Base-by-base conservation (phyloP, 768 basidiomycete species). In the Rhodosporidiobolus sp. region DNA sequence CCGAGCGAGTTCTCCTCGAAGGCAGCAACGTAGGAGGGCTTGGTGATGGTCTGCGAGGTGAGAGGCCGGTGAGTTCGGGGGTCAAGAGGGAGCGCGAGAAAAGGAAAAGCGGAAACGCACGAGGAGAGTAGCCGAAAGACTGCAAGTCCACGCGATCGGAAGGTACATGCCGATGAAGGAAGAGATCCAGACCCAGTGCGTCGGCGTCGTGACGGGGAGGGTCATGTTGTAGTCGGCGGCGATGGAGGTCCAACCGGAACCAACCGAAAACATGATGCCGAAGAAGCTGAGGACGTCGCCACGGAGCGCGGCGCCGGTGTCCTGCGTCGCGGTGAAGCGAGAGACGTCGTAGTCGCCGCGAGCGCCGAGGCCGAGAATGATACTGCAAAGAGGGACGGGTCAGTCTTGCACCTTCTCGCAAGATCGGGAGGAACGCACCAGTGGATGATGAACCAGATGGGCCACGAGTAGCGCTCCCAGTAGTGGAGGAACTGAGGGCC, bases 401-500 rank as follows among this genome's bases (percentile, higher is more conserved):
- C 49, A 50, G 9, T 26, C 19, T 20, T 17, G 26, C 49, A 20
- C 5, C 9, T 50, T 7, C 7, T 43, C 38, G 7, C 8, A 26
- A 50, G 49, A 50, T 9, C 17, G 49, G 49, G 49, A 50, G 17
- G 6, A 20, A 20, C 9, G 6, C 6, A 9, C 8, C 32, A 61
- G 82, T 86, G 84, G 77, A 86, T 82, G 76, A 85, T 62, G 60
- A 77, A 70, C 60, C 80, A 77, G 35, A 83, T 76, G 10, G 85
- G 83, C 87, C 87, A 87, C 4, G 86, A 85, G 69, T 86, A 87
- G 22, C 86, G 83, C 70, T 87, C 86, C 76, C 84, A 87, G 66
- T 80, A 69, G 69, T 85, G 85, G 26, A 86, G 81, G 60, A 50
- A 58, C 14, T 48, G n/a, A n/a, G n/a, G n/a, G n/a, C n/a, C n/a